Conservation (phyloP, 306 rosid species). For the Lathyrus aphaca region DNA sequence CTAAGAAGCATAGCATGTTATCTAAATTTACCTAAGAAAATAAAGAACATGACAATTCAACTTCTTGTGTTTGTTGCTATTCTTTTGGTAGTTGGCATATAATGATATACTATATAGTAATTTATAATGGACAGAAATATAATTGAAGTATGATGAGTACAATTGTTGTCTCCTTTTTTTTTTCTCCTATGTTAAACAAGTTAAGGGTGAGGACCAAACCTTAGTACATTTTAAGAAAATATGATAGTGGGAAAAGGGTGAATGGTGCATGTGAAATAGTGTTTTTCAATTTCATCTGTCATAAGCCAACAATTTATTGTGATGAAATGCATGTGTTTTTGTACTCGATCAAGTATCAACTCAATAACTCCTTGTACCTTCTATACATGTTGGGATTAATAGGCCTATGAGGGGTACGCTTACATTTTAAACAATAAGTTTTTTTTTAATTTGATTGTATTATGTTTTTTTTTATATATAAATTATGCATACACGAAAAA, state of each 20-base stretch:
- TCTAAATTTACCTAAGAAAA: background rate
- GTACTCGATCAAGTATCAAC: conserved; percentile 17
- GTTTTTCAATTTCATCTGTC: conserved; percentile 29
- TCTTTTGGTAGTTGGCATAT: background rate
- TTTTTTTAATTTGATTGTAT: background rate
- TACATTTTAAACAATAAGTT: background rate
- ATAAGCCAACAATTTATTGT: conserved; percentile 25
- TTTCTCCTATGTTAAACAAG: conserved; percentile 14
- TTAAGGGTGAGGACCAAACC: background rate
- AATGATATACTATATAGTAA: background rate
- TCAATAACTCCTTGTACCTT: conserved; percentile 22
- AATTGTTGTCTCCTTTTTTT: background rate
- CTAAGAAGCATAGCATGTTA: background rate
- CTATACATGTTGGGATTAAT: background rate
- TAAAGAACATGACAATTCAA: background rate
- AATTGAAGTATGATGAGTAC: background rate
- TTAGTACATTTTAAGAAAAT: conserved; percentile 26
- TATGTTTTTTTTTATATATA: background rate
- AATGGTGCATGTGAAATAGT: conserved; percentile 40
- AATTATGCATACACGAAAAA: background rate
- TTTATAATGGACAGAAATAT: background rate
- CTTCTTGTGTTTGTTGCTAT: background rate
- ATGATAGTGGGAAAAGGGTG: background rate
- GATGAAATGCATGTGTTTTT: conserved; percentile 8
- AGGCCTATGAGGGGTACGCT: background rate